A percentile compares a stretch with the other conserved stretches of the same genome.
Evolutionary conservation across 495 filamentous ascomycete genomes (phyloP).

Genomic region (Aspergillus bridgeri): DNA sequence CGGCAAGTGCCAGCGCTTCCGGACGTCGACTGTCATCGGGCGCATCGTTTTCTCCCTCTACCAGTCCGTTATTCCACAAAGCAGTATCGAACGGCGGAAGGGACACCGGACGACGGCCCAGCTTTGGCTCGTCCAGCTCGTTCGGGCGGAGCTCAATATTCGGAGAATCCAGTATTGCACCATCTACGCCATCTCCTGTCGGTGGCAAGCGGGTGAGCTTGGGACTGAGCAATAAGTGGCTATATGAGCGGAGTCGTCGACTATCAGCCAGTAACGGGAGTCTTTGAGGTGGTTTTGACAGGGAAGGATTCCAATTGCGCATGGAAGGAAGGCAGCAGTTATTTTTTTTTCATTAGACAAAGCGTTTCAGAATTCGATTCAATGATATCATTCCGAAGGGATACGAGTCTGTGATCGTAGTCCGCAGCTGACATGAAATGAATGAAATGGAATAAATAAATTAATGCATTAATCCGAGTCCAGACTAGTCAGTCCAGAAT

Average conservation of each 20-base stretch:
- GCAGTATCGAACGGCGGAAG: slow-evolving; percentile 50
- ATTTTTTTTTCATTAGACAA: not conserved
- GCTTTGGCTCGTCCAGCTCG: slow-evolving; percentile 51
- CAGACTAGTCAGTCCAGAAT: not conserved
- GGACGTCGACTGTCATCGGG: slow-evolving; percentile 35
- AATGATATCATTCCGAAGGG: not conserved
- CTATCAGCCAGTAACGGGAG: slow-evolving; percentile 42
- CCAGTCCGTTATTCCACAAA: slow-evolving; percentile 70
- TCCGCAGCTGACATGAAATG: not conserved
- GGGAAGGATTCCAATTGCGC: slow-evolving; percentile 13
- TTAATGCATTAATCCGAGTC: not conserved
- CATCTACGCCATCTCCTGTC: slow-evolving; percentile 29
- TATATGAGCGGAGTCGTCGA: slow-evolving; percentile 70
- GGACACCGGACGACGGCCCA: slow-evolving; percentile 55
- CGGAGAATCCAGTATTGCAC: slow-evolving; percentile 35
- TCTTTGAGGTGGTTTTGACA: slow-evolving; percentile 22
- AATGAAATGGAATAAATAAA: too few species aligned
- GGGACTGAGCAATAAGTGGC: slow-evolving; percentile 81
- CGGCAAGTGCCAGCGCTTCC: slow-evolving; percentile 41
- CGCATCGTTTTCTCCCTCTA: slow-evolving; percentile 47
- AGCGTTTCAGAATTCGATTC: not conserved
- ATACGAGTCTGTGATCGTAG: not conserved
- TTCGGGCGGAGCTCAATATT: slow-evolving; percentile 47
- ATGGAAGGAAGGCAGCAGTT: slow-evolving; percentile 1
- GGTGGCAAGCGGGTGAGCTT: slow-evolving; percentile 64